Evolutionary conservation across 192 early-diverging fungal genomes (phyloP), one percentile per base, ranked within the genome.

Genomic region (Backusella liffmaniae): DNA sequence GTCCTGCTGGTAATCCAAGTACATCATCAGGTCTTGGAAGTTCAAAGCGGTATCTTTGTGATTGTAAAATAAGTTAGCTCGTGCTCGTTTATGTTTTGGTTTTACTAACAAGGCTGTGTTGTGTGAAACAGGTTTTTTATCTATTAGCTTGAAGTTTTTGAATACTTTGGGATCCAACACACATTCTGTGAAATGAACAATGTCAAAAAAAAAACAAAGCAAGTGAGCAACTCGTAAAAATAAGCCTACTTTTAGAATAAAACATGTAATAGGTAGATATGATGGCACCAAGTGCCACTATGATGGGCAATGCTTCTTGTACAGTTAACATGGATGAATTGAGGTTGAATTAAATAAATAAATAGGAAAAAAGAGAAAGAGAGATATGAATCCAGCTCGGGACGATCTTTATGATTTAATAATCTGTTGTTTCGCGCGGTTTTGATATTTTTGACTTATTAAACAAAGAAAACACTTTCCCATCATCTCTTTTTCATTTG

Each of bases 1-100:
- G 96, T 1, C 96, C 96, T 73, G 94, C 95, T 37, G 96, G 96
- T 51, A 98, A 85, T 26, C 95, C 95, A 59, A 98, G 86, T 26
- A 85, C 74, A 44, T 85, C 85, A 41, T 92, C 88, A 49, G 87
- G 77, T 32, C 82, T 44, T 1, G 94, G 93, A 42, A 98, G 89
- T 42, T 82, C 90, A 81, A 98, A 95, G 41, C 94, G 93, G 83
- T 97, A 97, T 77, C 92, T 49, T 49, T 49, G 5, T 44, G 0
- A 13, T 92, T 73, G 12, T 36, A 13, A 30, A 23, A 36, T 49
- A 51, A 15, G 29, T 32, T 29, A 37, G 13, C 18, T 44, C 42
- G 13, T 44, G 13, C 15, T 34, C 35, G 2, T 42, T 18, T 39
- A 44, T 35, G 8, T 5, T 0, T 9, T n/a, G 4, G 13, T 65